Percentiles rank a stretch among this genome's conserved stretches.
Conservation (phyloP, 208 protist species). For the Porcisia hertigi region DNA sequence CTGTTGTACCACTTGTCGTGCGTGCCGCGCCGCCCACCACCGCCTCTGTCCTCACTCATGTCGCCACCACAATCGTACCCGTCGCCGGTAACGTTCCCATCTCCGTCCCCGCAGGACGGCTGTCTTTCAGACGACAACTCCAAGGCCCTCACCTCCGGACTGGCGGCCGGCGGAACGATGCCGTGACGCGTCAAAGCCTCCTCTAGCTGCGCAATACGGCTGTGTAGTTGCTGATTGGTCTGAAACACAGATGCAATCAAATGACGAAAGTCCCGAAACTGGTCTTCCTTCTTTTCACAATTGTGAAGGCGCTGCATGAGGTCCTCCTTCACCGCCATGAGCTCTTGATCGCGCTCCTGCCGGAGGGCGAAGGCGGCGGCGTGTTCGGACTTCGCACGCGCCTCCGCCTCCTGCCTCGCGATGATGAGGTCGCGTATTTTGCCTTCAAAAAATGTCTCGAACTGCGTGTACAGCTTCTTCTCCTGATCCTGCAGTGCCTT, state of each 20-base stretch:
- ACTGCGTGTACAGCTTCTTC: slow-evolving; percentile 43
- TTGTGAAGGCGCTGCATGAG: slow-evolving; percentile 64
- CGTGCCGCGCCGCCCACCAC: neutral
- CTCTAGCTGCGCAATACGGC: slow-evolving; percentile 66
- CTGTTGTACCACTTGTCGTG: slow-evolving; percentile 25
- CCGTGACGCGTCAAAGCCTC: slow-evolving; percentile 46
- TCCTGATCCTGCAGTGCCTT: slow-evolving; percentile 45
- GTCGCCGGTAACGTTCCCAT: slow-evolving; percentile 5
- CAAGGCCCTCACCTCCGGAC: slow-evolving; percentile 45
- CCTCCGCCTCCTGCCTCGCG: slow-evolving; percentile 46
- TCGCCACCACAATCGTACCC: slow-evolving; percentile 7
- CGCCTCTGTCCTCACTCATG: neutral
- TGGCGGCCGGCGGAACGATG: slow-evolving; percentile 51
- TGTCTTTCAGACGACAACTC: slow-evolving; percentile 29
- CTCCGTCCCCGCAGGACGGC: neutral
- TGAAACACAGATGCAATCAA: slow-evolving; percentile 80
- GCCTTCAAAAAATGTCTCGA: slow-evolving; percentile 69
- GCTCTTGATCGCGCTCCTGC: slow-evolving; percentile 58
- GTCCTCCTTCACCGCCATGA: slow-evolving; percentile 55
- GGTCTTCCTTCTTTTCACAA: slow-evolving; percentile 68
- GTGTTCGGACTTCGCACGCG: slow-evolving; percentile 30
- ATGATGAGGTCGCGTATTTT: slow-evolving; percentile 58
- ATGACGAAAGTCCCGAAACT: slow-evolving; percentile 67
- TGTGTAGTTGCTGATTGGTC: slow-evolving; percentile 63
- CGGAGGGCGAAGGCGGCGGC: slow-evolving; percentile 51